phyloP scores from a whole-genome alignment of 495 filamentous ascomycete genomes.

The Lichenothelia convexa region DNA sequence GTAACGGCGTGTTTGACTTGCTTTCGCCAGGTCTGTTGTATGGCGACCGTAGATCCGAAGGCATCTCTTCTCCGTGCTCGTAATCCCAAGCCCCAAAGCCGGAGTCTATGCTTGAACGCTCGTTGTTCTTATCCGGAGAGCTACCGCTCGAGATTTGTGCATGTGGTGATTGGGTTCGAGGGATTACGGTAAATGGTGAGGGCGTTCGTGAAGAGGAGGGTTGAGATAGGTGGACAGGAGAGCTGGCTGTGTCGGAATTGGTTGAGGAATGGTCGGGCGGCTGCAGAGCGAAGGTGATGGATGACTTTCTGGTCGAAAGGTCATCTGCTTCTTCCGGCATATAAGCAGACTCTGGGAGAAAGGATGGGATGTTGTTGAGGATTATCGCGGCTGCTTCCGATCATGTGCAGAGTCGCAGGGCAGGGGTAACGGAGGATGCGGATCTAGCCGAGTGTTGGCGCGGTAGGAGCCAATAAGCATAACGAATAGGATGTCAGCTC shows the following conservation, averaged over 20 bases:
- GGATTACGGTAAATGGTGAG: slow-evolving; percentile 8
- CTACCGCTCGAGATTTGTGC: no score
- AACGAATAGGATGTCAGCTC: no score
- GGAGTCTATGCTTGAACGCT: slow-evolving; percentile 10
- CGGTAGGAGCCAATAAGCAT: no score
- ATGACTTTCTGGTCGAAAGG: no score
- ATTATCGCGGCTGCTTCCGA: no score
- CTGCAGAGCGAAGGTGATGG: slow-evolving; percentile 1
- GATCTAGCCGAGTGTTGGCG: no score
- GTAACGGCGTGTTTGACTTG: slow-evolving; percentile 6
- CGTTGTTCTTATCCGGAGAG: slow-evolving; percentile 1
- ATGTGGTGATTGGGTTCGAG: background rate
- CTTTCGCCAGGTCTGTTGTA: slow-evolving; percentile 7
- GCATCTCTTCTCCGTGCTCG: slow-evolving; percentile 12
- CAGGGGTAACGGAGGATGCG: no score
- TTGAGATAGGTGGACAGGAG: slow-evolving; percentile 5
- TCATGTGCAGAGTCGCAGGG: no score
- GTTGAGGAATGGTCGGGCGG: slow-evolving; percentile 5
- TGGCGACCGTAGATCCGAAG: slow-evolving; percentile 15
- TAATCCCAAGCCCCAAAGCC: slow-evolving; percentile 18
- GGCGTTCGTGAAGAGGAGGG: slow-evolving; percentile 9
- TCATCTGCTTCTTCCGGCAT: no score
- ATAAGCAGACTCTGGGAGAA: no score
- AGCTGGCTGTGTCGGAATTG: no score
- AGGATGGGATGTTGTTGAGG: no score